Conservation (phyloP, 345 rosid species). For the Populus deltoides region DNA sequence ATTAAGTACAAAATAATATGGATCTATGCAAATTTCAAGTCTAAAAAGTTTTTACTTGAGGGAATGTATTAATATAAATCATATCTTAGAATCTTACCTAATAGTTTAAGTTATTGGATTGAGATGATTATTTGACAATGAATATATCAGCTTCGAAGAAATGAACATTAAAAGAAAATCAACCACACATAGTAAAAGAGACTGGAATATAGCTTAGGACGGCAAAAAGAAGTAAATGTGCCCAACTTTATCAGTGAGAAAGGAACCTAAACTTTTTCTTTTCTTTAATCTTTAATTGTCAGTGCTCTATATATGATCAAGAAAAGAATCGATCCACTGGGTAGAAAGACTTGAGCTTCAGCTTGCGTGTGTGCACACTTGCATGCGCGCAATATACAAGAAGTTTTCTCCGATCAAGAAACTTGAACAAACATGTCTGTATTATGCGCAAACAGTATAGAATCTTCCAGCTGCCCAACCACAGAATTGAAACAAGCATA, state of each 20-base stretch:
- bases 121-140: too few species aligned
- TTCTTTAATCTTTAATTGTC: background rate
- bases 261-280: background rate
- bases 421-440: too few species aligned
- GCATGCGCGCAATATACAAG: too few species aligned
- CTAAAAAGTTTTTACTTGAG: accelerated
- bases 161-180: too few species aligned
- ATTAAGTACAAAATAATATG: too few species aligned
- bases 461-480: background rate
- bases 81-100: accelerated
- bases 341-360: background rate
- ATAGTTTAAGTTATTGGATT: accelerated
- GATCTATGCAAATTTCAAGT: accelerated
- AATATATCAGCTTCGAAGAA: too few species aligned
- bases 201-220: background rate
- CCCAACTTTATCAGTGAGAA: background rate
- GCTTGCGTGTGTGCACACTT: too few species aligned
- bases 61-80: too few species aligned
- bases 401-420: too few species aligned
- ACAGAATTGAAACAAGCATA: background rate
- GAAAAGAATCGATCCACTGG: background rate
- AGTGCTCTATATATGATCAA: background rate
- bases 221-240: background rate
- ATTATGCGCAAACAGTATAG: too few species aligned
- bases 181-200: background rate